Evolutionary conservation across 164 flowering plant genomes (phyloP).

Genomic region (Warburgia ugandensis): DNA sequence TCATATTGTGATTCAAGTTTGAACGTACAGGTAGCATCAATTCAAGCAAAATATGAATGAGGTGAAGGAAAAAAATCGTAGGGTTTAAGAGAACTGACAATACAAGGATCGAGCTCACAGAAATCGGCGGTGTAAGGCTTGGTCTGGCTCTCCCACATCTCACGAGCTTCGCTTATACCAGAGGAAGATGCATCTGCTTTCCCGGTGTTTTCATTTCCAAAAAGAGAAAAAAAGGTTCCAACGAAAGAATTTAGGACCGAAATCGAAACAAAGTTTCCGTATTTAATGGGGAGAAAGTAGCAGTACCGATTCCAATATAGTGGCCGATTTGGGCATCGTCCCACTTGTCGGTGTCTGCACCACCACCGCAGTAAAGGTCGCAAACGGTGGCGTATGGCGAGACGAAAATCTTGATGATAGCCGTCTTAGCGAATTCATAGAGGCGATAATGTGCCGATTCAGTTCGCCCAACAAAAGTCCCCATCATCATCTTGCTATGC

Average conservation of each 20-base stretch:
- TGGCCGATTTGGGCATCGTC: slow-evolving; percentile 83
- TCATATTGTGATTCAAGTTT: too few species aligned
- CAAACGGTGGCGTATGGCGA: slow-evolving; percentile 81
- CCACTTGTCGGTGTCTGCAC: slow-evolving; percentile 65
- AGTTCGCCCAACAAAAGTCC: neutral
- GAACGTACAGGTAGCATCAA: too few species aligned
- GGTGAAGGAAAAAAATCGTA: too few species aligned
- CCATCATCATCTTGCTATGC: too few species aligned
- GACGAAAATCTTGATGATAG: slow-evolving; percentile 72
- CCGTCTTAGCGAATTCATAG: slow-evolving; percentile 65
- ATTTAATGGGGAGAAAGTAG: too few species aligned
- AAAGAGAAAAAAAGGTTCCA: too few species aligned
- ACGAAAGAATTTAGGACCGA: too few species aligned
- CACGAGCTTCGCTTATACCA: slow-evolving; percentile 48
- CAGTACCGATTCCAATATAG: slow-evolving; percentile 81
- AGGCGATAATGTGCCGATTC: slow-evolving; percentile 26
- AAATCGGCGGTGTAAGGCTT: slow-evolving; percentile 69
- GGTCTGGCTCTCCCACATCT: slow-evolving; percentile 75
- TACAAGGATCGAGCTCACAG: slow-evolving; percentile 72
- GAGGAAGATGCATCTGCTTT: slow-evolving; percentile 61
- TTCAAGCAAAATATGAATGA: too few species aligned
- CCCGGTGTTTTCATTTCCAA: too few species aligned
- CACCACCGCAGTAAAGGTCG: slow-evolving; percentile 81
- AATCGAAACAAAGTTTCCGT: too few species aligned
- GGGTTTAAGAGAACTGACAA: slow-evolving; percentile 38